These are phyloP conservation scores for Botrytis hyacinthi DNA, from an alignment of 2,329 filamentous ascomycete species.

Conservation along the genomic window DNA sequence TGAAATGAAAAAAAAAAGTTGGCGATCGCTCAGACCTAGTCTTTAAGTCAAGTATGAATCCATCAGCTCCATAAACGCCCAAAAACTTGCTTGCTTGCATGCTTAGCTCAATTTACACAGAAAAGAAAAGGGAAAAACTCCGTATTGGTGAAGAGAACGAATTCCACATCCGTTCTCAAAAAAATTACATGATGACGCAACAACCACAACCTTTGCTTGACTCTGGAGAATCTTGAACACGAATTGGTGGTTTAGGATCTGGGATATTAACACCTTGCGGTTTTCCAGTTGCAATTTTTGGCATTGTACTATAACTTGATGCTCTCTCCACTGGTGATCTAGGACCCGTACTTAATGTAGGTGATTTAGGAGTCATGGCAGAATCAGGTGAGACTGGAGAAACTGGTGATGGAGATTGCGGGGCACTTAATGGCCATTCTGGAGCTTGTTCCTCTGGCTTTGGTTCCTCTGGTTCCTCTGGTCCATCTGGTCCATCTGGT, in stretches of 20 bases:
- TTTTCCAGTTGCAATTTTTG: conserved; percentile 40
- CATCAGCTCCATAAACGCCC: conserved; percentile 11
- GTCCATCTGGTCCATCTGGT: conserved; percentile 23
- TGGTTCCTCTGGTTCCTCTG: conserved; percentile 22
- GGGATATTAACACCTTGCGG: conserved; percentile 36
- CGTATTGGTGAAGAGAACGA: conserved; percentile 8
- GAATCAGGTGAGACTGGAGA: neutral
- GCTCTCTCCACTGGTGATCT: conserved; percentile 44
- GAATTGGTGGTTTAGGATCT: conserved; percentile 45
- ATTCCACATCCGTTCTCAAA: conserved; percentile 2
- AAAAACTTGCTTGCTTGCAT: conserved; percentile 12
- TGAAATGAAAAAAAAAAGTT: neutral
- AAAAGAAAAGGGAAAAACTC: neutral
- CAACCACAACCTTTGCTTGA: conserved; percentile 49
- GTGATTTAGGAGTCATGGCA: conserved; percentile 44
- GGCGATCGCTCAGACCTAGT: conserved; percentile 17
- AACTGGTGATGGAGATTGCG: conserved; percentile 21
- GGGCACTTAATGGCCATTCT: conserved; percentile 59
- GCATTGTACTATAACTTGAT: conserved; percentile 50
- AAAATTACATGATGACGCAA: conserved; percentile 49
- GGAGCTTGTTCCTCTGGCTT: conserved; percentile 31
- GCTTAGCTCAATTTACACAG: conserved; percentile 14
- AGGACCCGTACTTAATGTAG: conserved; percentile 46
- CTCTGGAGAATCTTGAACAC: conserved; percentile 54
- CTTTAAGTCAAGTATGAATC: conserved; percentile 10